These are phyloP conservation scores for Lindgomyces ingoldianus DNA, from an alignment of 495 filamentous ascomycete genomes.

Conservation along the genomic window DNA sequence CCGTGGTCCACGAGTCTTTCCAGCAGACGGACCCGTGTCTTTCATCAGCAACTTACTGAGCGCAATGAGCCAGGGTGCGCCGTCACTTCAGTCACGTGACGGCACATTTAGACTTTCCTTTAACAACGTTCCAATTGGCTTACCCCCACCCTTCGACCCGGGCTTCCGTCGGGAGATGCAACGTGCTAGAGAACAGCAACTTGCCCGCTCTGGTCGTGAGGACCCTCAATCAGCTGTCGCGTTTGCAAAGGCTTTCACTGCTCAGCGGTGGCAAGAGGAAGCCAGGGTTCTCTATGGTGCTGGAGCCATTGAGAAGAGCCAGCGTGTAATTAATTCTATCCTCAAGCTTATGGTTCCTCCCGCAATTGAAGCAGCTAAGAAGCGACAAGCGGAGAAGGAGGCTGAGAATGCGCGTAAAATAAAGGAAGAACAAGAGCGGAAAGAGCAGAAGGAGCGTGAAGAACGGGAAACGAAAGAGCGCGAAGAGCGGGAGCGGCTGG, in stretches of 20 bases:
- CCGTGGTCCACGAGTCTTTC: slow-evolving; percentile 21
- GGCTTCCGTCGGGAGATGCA: slow-evolving; percentile 51
- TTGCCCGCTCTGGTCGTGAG: slow-evolving; percentile 51
- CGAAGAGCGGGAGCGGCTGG: slow-evolving; percentile 60
- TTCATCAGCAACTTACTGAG: slow-evolving; percentile 64
- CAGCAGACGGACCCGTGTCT: slow-evolving; percentile 54
- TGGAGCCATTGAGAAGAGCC: slow-evolving; percentile 68
- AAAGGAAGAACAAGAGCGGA: slow-evolving; percentile 51
- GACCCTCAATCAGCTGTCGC: slow-evolving; percentile 66
- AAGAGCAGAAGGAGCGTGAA: slow-evolving; percentile 51
- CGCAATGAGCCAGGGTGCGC: slow-evolving; percentile 55
- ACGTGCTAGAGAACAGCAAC: slow-evolving; percentile 36
- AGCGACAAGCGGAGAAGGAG: slow-evolving; percentile 45
- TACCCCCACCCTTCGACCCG: slow-evolving; percentile 49
- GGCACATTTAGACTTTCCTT: slow-evolving; percentile 34
- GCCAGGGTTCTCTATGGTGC: slow-evolving; percentile 79
- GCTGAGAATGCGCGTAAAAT: slow-evolving; percentile 45
- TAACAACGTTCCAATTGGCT: slow-evolving; percentile 21
- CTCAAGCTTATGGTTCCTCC: slow-evolving; percentile 76
- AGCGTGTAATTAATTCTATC: slow-evolving; percentile 70
- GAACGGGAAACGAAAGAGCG: slow-evolving; percentile 67
- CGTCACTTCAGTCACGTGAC: slow-evolving; percentile 25
- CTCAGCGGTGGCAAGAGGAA: slow-evolving; percentile 84
- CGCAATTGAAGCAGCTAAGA: slow-evolving; percentile 74
- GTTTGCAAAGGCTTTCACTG: slow-evolving; percentile 70